These are phyloP conservation scores for Hyaloscypha variabilis DNA, from an alignment of 495 filamentous ascomycete genomes.

Conservation along the genomic window DNA sequence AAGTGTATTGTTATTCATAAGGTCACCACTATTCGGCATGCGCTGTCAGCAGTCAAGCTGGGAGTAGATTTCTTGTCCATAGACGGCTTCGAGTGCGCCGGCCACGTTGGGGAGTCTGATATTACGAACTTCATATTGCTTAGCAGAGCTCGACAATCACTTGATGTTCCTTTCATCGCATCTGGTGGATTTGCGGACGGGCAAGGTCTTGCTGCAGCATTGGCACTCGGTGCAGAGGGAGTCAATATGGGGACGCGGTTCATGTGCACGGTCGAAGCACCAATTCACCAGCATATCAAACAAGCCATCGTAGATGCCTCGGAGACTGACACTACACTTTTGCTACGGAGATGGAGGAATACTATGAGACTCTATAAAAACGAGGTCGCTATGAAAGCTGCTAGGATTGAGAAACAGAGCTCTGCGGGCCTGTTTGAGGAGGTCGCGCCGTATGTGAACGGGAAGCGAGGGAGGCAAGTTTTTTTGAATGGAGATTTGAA, in stretches of 20 bases:
- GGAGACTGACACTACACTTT: constrained; percentile 88
- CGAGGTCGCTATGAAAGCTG: constrained; percentile 78
- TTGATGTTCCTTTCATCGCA: constrained; percentile 91
- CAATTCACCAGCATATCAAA: constrained; percentile 93
- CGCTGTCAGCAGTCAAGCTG: constrained; percentile 87
- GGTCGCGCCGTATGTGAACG: constrained; percentile 87
- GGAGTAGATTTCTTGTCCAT: constrained; percentile 96
- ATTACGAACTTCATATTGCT: constrained; percentile 98
- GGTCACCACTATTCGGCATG: constrained; percentile 95
- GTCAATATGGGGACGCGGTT: constrained; percentile 97
- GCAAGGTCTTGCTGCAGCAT: constrained; percentile 86
- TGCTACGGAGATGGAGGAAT: constrained; percentile 91
- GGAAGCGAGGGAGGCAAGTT: constrained; percentile 90
- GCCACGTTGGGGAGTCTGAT: constrained; percentile 93
- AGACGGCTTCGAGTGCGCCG: constrained; percentile 97
- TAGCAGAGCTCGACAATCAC: constrained; percentile 79
- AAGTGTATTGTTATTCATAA: constrained; percentile 87
- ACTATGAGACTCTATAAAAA: constrained; percentile 90
- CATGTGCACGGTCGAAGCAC: constrained; percentile 90
- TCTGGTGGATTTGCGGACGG: constrained; percentile 96
- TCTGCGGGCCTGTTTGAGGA: constrained; percentile 87
- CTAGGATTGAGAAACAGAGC: constrained; percentile 84
- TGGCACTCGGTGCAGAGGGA: constrained; percentile 88
- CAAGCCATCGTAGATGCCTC: constrained; percentile 84
- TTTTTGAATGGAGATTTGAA: constrained; percentile 92